These are phyloP conservation scores for Bauhinia variegata DNA, from an alignment of 306 rosid species.

Conservation along the genomic window DNA sequence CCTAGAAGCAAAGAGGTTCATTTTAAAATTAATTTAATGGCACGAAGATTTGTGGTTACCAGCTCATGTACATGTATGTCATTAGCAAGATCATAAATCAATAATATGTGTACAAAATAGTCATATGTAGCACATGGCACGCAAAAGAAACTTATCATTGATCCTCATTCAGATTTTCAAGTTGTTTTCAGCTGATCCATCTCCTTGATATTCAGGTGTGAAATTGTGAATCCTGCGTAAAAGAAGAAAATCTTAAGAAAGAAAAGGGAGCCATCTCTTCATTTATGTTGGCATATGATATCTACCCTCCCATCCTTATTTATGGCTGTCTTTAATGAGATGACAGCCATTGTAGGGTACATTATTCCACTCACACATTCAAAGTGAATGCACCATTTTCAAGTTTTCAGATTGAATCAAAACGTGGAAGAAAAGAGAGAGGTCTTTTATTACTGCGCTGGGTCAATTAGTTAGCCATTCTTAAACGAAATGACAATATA, in stretches of 20 bases:
- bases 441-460: slow-evolving; percentile 27
- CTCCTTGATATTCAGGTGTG: slow-evolving; percentile 7
- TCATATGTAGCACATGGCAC: too few relatives aligned
- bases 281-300: slow-evolving; percentile 47
- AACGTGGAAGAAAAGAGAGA: slow-evolving; percentile 14
- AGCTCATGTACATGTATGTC: too few relatives aligned
- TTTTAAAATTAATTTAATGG: slow-evolving; percentile 11
- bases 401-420: slow-evolving; percentile 32
- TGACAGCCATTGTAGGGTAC: slow-evolving; percentile 35
- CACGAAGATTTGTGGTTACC: slow-evolving; percentile 24
- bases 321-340: slow-evolving; percentile 48
- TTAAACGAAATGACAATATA: slow-evolving; percentile 33
- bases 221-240: neutral
- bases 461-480: slow-evolving; percentile 11
- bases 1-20: slow-evolving; percentile 2
- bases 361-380: slow-evolving; percentile 45
- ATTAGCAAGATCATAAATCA: too few relatives aligned
- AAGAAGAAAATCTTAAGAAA: slow-evolving; percentile 12
- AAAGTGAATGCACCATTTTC: slow-evolving; percentile 39
- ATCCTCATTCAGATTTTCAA: slow-evolving; percentile 31
- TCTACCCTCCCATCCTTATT: slow-evolving; percentile 50
- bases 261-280: slow-evolving; percentile 27
- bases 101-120: too few relatives aligned
- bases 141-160: too few relatives aligned
- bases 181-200: slow-evolving; percentile 4